Evolutionary conservation across 257 asterid species (phyloP), one percentile per base, ranked within the genome.

Genomic region (Oldenlandia corymbosa): DNA sequence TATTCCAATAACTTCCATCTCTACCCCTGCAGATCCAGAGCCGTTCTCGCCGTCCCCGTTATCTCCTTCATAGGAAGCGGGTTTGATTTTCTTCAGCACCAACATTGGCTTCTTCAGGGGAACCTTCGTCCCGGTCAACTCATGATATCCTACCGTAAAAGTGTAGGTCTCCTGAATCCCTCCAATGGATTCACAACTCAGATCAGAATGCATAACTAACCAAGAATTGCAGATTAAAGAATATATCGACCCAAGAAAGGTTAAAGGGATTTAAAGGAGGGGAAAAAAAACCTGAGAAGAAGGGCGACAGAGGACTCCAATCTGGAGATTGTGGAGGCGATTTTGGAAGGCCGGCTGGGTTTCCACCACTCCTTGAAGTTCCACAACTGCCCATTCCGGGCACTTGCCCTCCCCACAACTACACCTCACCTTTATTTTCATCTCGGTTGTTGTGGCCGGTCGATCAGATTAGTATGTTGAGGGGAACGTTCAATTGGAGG

Each of bases 341-440:
- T 78, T 64, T 51, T 77, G 76, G 67, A 84, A 75, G 20, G 83
- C 60, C 67, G 94, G 81, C 62, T 90, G 97, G 30, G 87, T 84
- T 76, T 93, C 95, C 39, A 93, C 85, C 13, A 79, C 78, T 39
- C 99, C 97, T 74, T 93, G 99, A 42, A 90, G 82, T 73, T 93
- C 99, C 64, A 90, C 75, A 16, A 93, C 68, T 30, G 95, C 99
- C 99, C 96, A 90, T 71, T 93, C 99, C 0, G 84, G 84, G 72
- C 99, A 90, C 16, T 78, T 76, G 31, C 78, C 87, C 71, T 85
- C 85, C 61, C 92, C 97, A 41, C 99, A 93, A 5, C 86, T 83
- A 87, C 99, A 93, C 68, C 81, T 93, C 47, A 90, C 88, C 71
- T 77, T 75, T 70, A 92, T 87, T 74, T 78, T 87, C 99, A 92